Percentiles rank a stretch among this genome's conserved stretches.
phyloP scores from a whole-genome alignment of 179 eudicot species.

The Dionaea muscipula region DNA sequence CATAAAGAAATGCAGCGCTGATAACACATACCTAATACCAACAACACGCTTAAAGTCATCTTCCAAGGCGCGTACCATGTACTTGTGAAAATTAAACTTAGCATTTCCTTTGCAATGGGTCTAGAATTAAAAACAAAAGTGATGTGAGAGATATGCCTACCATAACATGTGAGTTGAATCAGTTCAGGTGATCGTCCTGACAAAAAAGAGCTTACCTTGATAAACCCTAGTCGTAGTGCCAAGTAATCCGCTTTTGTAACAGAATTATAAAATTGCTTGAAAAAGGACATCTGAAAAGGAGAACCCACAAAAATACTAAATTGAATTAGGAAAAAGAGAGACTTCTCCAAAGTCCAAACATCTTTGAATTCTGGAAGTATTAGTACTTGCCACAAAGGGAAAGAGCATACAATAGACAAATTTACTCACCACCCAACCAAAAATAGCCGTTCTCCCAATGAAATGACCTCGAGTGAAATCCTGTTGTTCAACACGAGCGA shows the following conservation, averaged over 20 bases:
- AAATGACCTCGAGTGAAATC: slow-evolving; percentile 70
- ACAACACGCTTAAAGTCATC: slow-evolving; percentile 86
- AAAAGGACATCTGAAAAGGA: slow-evolving; percentile 52
- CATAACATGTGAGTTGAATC: no score
- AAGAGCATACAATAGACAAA: slow-evolving; percentile 5
- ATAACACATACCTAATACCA: slow-evolving; percentile 65
- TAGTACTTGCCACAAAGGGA: no score
- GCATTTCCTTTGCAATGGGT: slow-evolving; percentile 68
- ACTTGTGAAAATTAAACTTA: slow-evolving; percentile 85
- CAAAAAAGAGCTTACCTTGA: slow-evolving; percentile 34
- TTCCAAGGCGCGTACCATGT: slow-evolving; percentile 91
- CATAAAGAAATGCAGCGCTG: background rate
- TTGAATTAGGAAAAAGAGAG: background rate
- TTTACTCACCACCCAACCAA: slow-evolving; percentile 71
- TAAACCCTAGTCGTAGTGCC: slow-evolving; percentile 67
- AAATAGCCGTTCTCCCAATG: slow-evolving; percentile 32
- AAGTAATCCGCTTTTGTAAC: slow-evolving; percentile 72
- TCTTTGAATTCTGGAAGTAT: background rate
- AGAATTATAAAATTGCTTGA: slow-evolving; percentile 84
- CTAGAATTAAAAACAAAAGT: slow-evolving; percentile 17
- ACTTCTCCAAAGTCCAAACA: background rate
- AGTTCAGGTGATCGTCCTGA: background rate
- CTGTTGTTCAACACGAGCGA: slow-evolving; percentile 67
- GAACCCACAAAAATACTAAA: slow-evolving; percentile 4
- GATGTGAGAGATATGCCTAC: background rate